Conservation (phyloP, 2,329 filamentous ascomycete genomes). For the Epichloe scottii region DNA sequence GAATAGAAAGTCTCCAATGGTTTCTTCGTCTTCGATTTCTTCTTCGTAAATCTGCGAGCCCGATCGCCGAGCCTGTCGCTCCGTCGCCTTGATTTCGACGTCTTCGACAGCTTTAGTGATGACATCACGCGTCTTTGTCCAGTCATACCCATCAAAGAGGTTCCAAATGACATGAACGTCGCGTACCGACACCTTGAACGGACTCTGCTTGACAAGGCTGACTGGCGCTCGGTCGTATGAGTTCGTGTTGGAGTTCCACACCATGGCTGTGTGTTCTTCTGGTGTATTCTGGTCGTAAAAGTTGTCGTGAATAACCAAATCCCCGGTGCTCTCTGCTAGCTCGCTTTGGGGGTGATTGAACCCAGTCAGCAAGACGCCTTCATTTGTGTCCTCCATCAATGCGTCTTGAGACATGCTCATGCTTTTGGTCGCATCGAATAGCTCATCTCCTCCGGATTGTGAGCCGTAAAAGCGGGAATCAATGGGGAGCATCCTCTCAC, state of each 20-base stretch:
- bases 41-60: constrained; percentile 49
- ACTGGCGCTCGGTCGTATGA: constrained; percentile 57
- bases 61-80: constrained; percentile 50
- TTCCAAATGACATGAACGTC: constrained; percentile 97
- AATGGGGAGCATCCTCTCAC: constrained; percentile 23
- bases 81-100: constrained; percentile 70
- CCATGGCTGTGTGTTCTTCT: constrained; percentile 52
- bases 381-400: constrained; percentile 23
- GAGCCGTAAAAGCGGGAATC: constrained; percentile 37
- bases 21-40: constrained; percentile 68
- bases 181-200: constrained; percentile 64
- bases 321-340: constrained; percentile 39
- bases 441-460: constrained; percentile 28
- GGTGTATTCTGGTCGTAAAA: constrained; percentile 57
- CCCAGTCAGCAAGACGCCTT: constrained; percentile 23
- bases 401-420: constrained; percentile 17
- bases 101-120: constrained; percentile 83
- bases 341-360: constrained; percentile 16
- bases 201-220: constrained; percentile 49
- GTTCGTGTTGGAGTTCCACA: constrained; percentile 70
- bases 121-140: constrained; percentile 73
- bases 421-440: constrained; percentile 34
- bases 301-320: constrained; percentile 64
- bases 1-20: constrained; percentile 91
- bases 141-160: constrained; percentile 94